Evolutionary conservation across 805 yeast species (phyloP).

Genomic region (Kodamaea leandrae): DNA sequence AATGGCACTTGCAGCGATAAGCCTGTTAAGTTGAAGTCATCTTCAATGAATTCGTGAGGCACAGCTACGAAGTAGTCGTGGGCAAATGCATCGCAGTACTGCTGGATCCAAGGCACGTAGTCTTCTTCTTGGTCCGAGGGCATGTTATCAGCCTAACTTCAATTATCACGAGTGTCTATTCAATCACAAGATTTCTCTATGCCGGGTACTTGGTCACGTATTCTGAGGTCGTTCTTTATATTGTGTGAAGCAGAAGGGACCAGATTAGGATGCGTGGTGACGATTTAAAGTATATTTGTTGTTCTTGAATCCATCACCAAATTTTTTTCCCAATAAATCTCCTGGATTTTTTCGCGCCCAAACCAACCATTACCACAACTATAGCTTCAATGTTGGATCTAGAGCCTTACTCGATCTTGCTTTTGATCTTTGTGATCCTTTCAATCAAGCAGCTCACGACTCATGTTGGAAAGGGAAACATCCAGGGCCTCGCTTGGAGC

Average conservation of each 20-base stretch:
- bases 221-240: not conserved
- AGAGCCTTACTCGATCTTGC: slow-evolving; percentile 32
- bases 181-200: not conserved
- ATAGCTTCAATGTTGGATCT: slow-evolving; percentile 26
- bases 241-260: too few relatives aligned
- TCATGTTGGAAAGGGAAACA: slow-evolving; percentile 31
- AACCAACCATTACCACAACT: too few relatives aligned
- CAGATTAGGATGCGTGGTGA: too few relatives aligned
- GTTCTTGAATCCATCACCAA: slow-evolving; percentile 8
- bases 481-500: slow-evolving; percentile 40
- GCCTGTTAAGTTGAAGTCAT: slow-evolving; percentile 94
- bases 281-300: slow-evolving; percentile 5
- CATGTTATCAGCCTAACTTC: slow-evolving; percentile 18
- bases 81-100: slow-evolving; percentile 73
- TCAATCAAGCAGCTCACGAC: slow-evolving; percentile 34
- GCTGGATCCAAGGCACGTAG: slow-evolving; percentile 77
- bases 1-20: slow-evolving; percentile 80
- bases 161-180: too few relatives aligned
- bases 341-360: slow-evolving; percentile 2
- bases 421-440: slow-evolving; percentile 35
- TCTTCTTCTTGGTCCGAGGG: slow-evolving; percentile 50
- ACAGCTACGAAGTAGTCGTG: slow-evolving; percentile 93
- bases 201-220: too few relatives aligned
- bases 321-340: slow-evolving; percentile 4
- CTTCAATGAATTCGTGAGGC: slow-evolving; percentile 88